Evolutionary conservation across 192 early-diverging fungal genomes (phyloP).

Genomic region (Coemansia javaensis): DNA sequence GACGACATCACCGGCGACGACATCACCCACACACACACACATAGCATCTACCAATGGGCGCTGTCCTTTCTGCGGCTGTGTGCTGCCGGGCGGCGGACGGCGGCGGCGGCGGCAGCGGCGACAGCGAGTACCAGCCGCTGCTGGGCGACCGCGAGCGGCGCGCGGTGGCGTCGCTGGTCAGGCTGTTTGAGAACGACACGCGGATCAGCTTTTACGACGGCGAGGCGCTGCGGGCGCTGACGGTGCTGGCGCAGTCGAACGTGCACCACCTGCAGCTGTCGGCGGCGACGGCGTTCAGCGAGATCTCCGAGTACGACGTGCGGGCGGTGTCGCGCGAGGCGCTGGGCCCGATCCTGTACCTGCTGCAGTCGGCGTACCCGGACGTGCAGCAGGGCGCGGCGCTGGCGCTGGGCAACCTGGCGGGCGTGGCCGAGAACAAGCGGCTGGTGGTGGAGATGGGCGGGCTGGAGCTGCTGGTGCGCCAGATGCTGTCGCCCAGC

Average conservation of each 20-base stretch:
- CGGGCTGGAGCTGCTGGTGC: conserved; percentile 70
- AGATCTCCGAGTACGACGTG: conserved; percentile 80
- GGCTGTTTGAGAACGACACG: conserved; percentile 39
- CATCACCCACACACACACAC: no score
- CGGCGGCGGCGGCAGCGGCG: not conserved
- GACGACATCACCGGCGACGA: no score
- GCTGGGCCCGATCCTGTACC: conserved; percentile 67
- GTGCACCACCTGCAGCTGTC: conserved; percentile 79
- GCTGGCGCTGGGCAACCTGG: conserved; percentile 81
- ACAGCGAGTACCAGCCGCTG: conserved; percentile 22
- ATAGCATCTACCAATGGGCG: no score
- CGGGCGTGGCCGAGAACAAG: conserved; percentile 64
- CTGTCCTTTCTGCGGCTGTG: not conserved
- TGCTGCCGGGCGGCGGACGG: not conserved
- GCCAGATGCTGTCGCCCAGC: conserved; percentile 72
- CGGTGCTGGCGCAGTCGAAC: conserved; percentile 78
- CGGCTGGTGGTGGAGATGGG: conserved; percentile 72
- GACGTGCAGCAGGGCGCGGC: conserved; percentile 78
- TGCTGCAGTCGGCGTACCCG: conserved; percentile 69
- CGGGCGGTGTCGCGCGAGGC: conserved; percentile 62
- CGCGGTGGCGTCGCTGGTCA: conserved; percentile 31
- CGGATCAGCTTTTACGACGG: conserved; percentile 68
- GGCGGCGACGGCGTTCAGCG: conserved; percentile 82
- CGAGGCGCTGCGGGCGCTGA: conserved; percentile 66
- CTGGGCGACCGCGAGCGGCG: conserved; percentile 28